Evolutionary conservation across 345 rosid genomes (phyloP), one percentile per base, ranked within the genome.

Genomic region (Firmiana major): DNA sequence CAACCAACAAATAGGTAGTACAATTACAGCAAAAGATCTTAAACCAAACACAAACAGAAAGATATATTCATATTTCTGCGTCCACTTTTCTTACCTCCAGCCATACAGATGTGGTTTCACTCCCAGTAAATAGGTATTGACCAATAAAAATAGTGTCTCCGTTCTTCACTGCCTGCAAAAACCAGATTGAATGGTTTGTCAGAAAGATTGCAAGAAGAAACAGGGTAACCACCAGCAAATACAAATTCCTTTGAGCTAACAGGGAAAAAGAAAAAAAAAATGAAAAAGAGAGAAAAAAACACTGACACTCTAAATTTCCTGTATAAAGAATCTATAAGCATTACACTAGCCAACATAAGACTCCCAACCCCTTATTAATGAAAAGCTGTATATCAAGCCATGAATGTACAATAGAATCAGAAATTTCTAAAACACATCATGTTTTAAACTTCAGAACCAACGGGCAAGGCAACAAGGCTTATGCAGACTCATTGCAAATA

Each of bases 71-170:
- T 57, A 55, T 55, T 1, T 21, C 8, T 55, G 4, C 43, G 13
- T 31, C 72, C 58, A 0, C 36, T 36, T 31, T 55, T 31, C 65
- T 80, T 82, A 93, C 98, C 99, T 96, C 99, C 67, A 92, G 91
- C 98, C 97, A 96, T 0, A 92, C 99, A 62, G 99, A 93, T 77
- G 98, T 93, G 69, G 98, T 92, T 86, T 96, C 99, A 85, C 97
- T 93, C 65, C 99, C 98, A 55, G 99, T 92, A 87, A 96, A 96
- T 46, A 93, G 83, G 89, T 96, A 92, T 31, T 93, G 99, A 55
- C 99, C 99, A 60, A 91, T 72, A 77, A 93, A 96, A 82, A 93
- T 92, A 78, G 99, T 96, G 83, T 96, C 99, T 71, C 99, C 98
- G 38, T 83, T 84, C 77, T 93, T 96, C 79, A 96, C 98, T 26